These are phyloP conservation scores for Fusarium sp. DNA, from an alignment of 2,329 filamentous ascomycete genomes.

Conservation along the genomic window DNA sequence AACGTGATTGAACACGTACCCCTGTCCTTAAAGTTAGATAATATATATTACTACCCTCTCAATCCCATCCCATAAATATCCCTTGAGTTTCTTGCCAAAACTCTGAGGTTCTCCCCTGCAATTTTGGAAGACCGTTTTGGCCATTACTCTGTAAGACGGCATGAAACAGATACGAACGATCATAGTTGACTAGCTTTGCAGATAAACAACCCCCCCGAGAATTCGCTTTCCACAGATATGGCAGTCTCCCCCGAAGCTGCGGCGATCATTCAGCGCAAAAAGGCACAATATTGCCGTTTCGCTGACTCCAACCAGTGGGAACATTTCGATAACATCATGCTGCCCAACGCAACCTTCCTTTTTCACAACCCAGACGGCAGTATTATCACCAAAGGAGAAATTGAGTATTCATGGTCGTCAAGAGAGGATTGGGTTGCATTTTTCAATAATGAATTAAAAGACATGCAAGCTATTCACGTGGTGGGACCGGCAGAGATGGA, in stretches of 20 bases:
- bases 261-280: conserved; percentile 23
- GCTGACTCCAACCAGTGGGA: conserved; percentile 27
- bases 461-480: conserved; percentile 17
- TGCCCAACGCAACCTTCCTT: background rate
- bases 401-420: background rate
- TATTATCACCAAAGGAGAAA: background rate
- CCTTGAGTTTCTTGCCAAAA: too few species aligned
- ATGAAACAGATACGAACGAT: too few species aligned
- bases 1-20: too few species aligned
- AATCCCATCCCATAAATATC: too few species aligned
- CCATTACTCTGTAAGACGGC: too few species aligned
- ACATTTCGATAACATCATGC: conserved; percentile 12
- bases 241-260: background rate
- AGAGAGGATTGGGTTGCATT: background rate
- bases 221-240: background rate
- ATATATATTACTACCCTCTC: too few species aligned
- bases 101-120: too few species aligned
- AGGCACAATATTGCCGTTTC: conserved; percentile 26
- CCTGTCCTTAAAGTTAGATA: too few species aligned
- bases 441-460: conserved; percentile 11
- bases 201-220: too few species aligned
- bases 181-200: too few species aligned
- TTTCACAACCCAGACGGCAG: conserved; percentile 4
- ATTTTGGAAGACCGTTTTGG: too few species aligned
- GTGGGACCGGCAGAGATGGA: conserved; percentile 22